These are phyloP conservation scores for Penicillium sp. DNA, from an alignment of 2,329 filamentous ascomycete species.

Conservation along the genomic window DNA sequence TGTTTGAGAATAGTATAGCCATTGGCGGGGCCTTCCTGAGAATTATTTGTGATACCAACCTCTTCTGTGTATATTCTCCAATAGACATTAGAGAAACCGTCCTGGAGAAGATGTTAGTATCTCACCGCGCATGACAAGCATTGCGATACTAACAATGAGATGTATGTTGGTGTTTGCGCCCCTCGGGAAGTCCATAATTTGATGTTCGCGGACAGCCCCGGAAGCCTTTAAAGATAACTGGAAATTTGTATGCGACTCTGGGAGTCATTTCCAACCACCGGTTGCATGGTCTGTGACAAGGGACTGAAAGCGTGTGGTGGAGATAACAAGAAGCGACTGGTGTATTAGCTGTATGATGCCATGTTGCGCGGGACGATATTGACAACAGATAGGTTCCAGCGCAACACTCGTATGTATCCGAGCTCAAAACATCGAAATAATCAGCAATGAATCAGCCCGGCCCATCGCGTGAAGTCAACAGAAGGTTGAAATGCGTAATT, in stretches of 20 bases:
- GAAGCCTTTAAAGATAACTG: conserved; percentile 31
- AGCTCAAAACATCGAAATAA: neutral
- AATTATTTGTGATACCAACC: conserved; percentile 29
- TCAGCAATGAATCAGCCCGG: neutral
- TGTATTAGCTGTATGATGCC: conserved; percentile 18
- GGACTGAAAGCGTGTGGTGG: conserved; percentile 18
- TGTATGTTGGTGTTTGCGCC: conserved; percentile 45
- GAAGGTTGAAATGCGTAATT: conserved; percentile 22
- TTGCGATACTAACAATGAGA: conserved; percentile 39
- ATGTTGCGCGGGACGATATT: conserved; percentile 12
- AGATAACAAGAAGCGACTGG: conserved; percentile 20
- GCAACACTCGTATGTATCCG: conserved; percentile 9
- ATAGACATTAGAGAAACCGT: conserved; percentile 46
- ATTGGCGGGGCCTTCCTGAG: conserved; percentile 37
- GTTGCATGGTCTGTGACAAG: conserved; percentile 21
- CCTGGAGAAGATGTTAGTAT: conserved; percentile 33
- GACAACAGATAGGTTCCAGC: conserved; percentile 7
- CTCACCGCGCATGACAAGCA: neutral
- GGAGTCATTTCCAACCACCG: conserved; percentile 38
- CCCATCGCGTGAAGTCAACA: conserved; percentile 11
- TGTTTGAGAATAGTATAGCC: conserved; percentile 41
- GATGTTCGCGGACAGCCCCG: conserved; percentile 28
- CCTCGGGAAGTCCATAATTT: conserved; percentile 48
- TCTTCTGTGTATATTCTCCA: conserved; percentile 48
- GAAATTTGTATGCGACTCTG: conserved; percentile 24